Conservation (phyloP, 352 stramenopile species). For the Globisporangium iwayamae region DNA sequence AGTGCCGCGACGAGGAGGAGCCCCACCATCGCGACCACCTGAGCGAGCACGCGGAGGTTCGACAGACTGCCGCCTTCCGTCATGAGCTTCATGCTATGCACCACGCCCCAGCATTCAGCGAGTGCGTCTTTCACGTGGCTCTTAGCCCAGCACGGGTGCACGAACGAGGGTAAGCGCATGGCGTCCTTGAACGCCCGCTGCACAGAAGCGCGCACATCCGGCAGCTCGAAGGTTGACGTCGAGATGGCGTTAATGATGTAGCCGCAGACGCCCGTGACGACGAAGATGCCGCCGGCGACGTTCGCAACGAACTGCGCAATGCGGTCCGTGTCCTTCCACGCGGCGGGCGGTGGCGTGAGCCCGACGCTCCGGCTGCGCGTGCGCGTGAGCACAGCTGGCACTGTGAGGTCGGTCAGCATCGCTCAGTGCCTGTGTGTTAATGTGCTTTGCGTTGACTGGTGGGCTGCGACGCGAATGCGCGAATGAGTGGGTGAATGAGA, state of each 20-base stretch:
- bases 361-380: slow-evolving; percentile 1
- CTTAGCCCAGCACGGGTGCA: slow-evolving; percentile 17
- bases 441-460: background rate
- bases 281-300: slow-evolving; percentile 45
- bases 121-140: slow-evolving; percentile 24
- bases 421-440: background rate
- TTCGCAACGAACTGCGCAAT: slow-evolving; percentile 64
- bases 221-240: slow-evolving; percentile 26
- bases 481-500: background rate
- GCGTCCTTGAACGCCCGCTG: background rate
- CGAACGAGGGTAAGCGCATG: slow-evolving; percentile 15
- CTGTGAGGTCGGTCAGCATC: slow-evolving; percentile 1
- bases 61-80: slow-evolving; percentile 29
- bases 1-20: slow-evolving; percentile 19
- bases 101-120: slow-evolving; percentile 30
- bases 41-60: slow-evolving; percentile 33
- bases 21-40: slow-evolving; percentile 24
- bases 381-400: background rate
- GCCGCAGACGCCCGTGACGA: slow-evolving; percentile 35
- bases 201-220: slow-evolving; percentile 22
- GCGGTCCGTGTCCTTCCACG: slow-evolving; percentile 62
- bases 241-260: slow-evolving; percentile 31
- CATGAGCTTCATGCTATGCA: slow-evolving; percentile 23
- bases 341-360: background rate
- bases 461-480: background rate